Evolutionary conservation across 2,329 filamentous ascomycete species (phyloP).

Genomic region (Pseudomassariella vexata): DNA sequence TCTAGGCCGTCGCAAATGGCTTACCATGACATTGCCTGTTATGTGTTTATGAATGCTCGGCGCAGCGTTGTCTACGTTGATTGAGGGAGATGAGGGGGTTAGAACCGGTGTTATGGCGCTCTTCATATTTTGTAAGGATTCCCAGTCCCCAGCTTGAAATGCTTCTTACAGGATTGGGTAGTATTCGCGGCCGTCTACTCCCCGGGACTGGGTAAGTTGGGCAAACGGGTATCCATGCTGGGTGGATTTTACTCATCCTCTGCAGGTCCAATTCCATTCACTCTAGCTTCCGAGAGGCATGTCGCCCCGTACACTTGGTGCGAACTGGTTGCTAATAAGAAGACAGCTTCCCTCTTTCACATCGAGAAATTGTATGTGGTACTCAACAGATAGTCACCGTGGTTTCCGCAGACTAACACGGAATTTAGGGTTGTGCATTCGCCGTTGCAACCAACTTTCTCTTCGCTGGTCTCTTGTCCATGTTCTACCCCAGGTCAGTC

Average conservation of each 20-base stretch:
- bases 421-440: constrained; percentile 35
- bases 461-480: constrained; percentile 38
- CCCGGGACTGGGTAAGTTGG: constrained; percentile 23
- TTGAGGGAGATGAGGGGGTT: no score
- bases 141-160: no score
- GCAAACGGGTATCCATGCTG: not conserved
- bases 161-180: no score
- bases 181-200: constrained; percentile 37
- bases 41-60: constrained; percentile 36
- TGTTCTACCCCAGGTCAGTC: constrained; percentile 31
- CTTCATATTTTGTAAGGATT: no score
- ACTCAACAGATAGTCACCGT: not conserved
- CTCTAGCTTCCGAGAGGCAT: constrained; percentile 38
- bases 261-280: constrained; percentile 42
- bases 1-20: constrained; percentile 36
- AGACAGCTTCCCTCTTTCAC: constrained; percentile 38
- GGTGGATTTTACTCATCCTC: constrained; percentile 1
- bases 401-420: constrained; percentile 5
- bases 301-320: no score
- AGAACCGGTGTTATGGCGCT: no score
- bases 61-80: constrained; percentile 31
- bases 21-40: constrained; percentile 34
- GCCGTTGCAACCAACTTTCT: constrained; percentile 41
- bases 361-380: constrained; percentile 35
- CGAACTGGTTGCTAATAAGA: constrained; percentile 8